phyloP scores from a whole-genome alignment of 495 filamentous ascomycete genomes.

The Talaromyces adpressus region DNA sequence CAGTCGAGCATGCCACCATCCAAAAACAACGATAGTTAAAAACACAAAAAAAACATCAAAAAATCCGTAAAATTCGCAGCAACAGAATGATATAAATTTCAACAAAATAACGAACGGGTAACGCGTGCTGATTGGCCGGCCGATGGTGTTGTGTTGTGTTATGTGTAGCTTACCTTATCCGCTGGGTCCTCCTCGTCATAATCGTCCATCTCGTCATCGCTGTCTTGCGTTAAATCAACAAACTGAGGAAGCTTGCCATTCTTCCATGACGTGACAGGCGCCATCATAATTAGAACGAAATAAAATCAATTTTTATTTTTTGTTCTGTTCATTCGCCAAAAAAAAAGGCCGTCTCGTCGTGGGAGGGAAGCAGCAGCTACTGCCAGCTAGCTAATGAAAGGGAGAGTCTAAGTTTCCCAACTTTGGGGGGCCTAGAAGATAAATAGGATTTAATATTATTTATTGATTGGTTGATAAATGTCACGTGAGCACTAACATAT shows the following conservation, averaged over 20 bases:
- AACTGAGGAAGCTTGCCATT: not conserved
- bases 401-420: not conserved
- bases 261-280: not conserved
- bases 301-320: not conserved
- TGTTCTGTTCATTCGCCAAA: not conserved
- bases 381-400: not conserved
- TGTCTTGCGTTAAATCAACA: not conserved
- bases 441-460: not conserved
- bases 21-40: not conserved
- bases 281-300: too few relatives aligned
- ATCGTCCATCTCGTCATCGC: not conserved
- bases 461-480: not conserved
- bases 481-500: not conserved
- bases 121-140: not conserved
- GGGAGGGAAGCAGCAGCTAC: not conserved
- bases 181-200: not conserved
- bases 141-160: not conserved
- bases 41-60: slow-evolving; percentile 1
- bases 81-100: not conserved
- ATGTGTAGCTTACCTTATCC: not conserved
- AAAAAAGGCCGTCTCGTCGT: not conserved
- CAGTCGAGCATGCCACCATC: not conserved
- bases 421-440: not conserved
- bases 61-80: not conserved
- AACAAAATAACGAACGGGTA: not conserved